Base-by-base conservation (phyloP, 495 filamentous ascomycete genomes). In the Pseudoneurospora amorphoporcata region DNA sequence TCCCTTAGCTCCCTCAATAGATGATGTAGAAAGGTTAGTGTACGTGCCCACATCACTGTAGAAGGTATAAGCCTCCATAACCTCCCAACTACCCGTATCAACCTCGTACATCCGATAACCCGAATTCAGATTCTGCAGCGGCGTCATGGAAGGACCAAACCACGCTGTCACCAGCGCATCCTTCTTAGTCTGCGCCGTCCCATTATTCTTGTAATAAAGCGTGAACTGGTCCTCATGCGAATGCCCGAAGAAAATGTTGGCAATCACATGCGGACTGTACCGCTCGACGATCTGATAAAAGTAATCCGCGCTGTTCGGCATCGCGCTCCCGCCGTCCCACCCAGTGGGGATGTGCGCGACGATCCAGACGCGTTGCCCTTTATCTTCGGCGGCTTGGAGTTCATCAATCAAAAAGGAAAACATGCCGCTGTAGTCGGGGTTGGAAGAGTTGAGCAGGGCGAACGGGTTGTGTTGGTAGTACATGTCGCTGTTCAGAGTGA, bases 271-370 rank as follows among this genome's bases (percentile, higher is more conserved):
- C 0, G 87, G 86, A 7, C 82, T 84, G 77, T 87, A 88, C 32
- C 87, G 83, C 71, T 86, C 85, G 12, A 88, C 81, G 45, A 89
- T 88, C 65, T 87, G 86, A 76, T 88, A 87, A 72, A 87, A 86
- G 53, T 87, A 80, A 68, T 87, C 82, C 2, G 85, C 85, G 1
- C 85, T 86, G 35, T 84, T 83, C 14, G 82, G 82, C 38, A 89
- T 75, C 10, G 84, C 81, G 68, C 86, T 87, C 3, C 77, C 75
- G 16, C 85, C 87, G 61, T 87, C 85, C 83, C 85, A 88, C 4
- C 86, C 86, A 9, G 79, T 79, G 12, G 82, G 81, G 29, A 87
- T 84, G 72, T 88, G 87, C 4, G 85, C 86, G 14, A 87, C 77
- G n/a, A 88, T 83, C 86, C 87, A 88, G 42, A 84, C 87, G 1